A percentile compares a stretch with the other conserved stretches of the same genome.
Evolutionary conservation across 106 monocot genomes (phyloP).

Genomic region (Dendrobium nobile): DNA sequence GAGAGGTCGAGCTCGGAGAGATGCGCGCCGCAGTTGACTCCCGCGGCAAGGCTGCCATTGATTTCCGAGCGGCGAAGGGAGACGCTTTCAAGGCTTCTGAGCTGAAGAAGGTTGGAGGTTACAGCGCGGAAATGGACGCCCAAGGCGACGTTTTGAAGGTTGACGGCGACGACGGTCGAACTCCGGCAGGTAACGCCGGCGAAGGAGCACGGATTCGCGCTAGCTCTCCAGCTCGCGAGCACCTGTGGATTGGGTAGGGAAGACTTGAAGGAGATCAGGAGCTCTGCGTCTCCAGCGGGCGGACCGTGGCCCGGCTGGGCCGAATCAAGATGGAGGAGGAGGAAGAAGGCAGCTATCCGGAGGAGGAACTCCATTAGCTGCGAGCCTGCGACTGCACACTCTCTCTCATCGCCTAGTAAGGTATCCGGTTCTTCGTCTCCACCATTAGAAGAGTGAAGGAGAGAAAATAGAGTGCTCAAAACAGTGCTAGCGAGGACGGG

Average conservation of each 20-base stretch:
- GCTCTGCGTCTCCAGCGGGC: constrained; percentile 25
- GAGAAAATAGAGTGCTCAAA: background rate
- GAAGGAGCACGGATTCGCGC: constrained; percentile 38
- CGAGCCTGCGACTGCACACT: background rate
- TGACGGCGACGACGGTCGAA: constrained; percentile 28
- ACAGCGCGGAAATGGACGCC: constrained; percentile 44
- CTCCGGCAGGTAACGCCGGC: constrained; percentile 41
- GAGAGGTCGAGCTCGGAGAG: constrained; percentile 51
- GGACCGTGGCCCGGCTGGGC: background rate
- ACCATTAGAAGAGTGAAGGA: background rate
- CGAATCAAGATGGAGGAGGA: constrained; percentile 7
- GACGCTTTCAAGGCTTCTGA: constrained; percentile 31
- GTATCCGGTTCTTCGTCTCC: background rate
- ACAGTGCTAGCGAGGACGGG: too few relatives aligned
- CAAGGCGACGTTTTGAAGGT: constrained; percentile 27
- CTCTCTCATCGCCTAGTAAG: background rate
- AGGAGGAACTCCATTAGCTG: constrained; percentile 12
- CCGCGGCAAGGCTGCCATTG: constrained; percentile 34
- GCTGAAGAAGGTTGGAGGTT: constrained; percentile 29
- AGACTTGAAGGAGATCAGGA: constrained; percentile 46
- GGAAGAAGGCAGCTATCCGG: constrained; percentile 8
- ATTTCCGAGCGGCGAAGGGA: constrained; percentile 33
- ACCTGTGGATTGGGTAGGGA: constrained; percentile 30
- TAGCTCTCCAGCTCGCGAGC: constrained; percentile 34
- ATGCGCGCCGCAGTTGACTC: constrained; percentile 21